phyloP scores from a whole-genome alignment of 371 early-diverging fungal species.

The Syncephalastrum monosporum region DNA sequence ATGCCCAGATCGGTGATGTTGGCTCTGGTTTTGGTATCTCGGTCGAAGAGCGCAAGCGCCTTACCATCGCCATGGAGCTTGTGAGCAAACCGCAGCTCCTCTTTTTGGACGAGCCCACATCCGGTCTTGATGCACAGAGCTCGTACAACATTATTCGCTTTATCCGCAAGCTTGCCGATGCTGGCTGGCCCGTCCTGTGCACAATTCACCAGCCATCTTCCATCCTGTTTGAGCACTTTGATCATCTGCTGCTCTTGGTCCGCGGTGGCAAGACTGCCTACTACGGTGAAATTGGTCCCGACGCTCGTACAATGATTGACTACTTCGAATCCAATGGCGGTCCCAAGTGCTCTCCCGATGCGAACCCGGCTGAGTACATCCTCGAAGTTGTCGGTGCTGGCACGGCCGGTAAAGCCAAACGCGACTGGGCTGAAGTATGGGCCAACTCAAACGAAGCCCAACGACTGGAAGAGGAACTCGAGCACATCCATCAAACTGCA shows the following conservation, averaged over 20 bases:
- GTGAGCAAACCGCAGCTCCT: conserved; percentile 72
- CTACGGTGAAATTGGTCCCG: conserved; percentile 60
- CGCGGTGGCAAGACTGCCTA: conserved; percentile 59
- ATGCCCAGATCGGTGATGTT: conserved; percentile 52
- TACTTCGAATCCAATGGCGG: conserved; percentile 63
- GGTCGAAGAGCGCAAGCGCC: conserved; percentile 64
- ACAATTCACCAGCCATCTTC: conserved; percentile 72
- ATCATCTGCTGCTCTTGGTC: conserved; percentile 60
- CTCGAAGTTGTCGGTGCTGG: conserved; percentile 48
- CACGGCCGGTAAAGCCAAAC: conserved; percentile 30
- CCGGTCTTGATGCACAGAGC: conserved; percentile 64
- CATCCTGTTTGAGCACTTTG: conserved; percentile 61
- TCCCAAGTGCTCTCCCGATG: conserved; percentile 42
- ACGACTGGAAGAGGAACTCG: conserved; percentile 20
- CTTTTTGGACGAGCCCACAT: conserved; percentile 85
- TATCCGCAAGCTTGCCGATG: conserved; percentile 58
- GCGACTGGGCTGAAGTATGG: conserved; percentile 61
- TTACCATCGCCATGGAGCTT: conserved; percentile 66
- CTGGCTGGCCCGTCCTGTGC: conserved; percentile 58
- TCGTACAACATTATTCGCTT: conserved; percentile 66
- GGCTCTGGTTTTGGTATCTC: conserved; percentile 46
- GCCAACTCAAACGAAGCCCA: conserved; percentile 30
- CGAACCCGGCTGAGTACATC: conserved; percentile 69
- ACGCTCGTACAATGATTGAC: conserved; percentile 48
- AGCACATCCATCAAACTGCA: conserved; percentile 20